A percentile compares a stretch with the other conserved stretches of the same genome.
These are phyloP conservation scores for Mortierella sp. DNA, from an alignment of 371 early-diverging fungal genomes.

Conservation along the genomic window DNA sequence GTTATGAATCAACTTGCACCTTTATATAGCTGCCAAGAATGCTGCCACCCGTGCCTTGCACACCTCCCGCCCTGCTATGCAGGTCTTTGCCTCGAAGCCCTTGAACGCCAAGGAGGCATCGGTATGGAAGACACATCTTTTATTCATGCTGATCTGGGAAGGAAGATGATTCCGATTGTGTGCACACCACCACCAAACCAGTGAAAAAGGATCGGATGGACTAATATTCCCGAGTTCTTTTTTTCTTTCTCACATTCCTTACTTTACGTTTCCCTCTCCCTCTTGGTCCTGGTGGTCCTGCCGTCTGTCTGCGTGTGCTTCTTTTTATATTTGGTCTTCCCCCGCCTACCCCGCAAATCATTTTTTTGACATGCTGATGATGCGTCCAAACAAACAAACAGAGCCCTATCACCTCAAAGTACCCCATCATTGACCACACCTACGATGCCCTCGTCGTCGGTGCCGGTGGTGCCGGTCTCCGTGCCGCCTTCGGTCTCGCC, in stretches of 20 bases:
- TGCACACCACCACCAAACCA: not conserved
- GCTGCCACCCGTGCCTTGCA: constrained; percentile 67
- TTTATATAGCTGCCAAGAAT: constrained; percentile 45
- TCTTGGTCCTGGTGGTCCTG: not conserved
- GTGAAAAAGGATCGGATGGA: constrained; percentile 8
- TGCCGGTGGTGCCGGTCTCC: constrained; percentile 99
- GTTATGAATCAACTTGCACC: not conserved
- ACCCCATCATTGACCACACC: constrained; percentile 97
- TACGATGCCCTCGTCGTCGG: constrained; percentile 98
- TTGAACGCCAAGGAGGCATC: constrained; percentile 79
- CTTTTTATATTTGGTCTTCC: constrained; percentile 51
- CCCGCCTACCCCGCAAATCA: constrained; percentile 33
- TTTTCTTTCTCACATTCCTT: constrained; percentile 15
- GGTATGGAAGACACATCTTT: constrained; percentile 56
- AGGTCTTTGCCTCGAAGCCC: constrained; percentile 79
- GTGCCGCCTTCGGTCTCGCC: constrained; percentile 98
- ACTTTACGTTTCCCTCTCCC: not conserved
- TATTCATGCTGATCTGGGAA: not conserved
- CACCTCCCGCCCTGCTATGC: constrained; percentile 74
- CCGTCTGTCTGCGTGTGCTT: constrained; percentile 9
- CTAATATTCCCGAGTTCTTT: constrained; percentile 5
- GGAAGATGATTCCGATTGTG: not conserved
- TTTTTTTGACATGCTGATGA: not conserved
- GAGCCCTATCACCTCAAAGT: constrained; percentile 78
- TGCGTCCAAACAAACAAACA: constrained; percentile 22